Conservation (phyloP, 148 eudicot genomes). For the Vaccinium darrowii region DNA sequence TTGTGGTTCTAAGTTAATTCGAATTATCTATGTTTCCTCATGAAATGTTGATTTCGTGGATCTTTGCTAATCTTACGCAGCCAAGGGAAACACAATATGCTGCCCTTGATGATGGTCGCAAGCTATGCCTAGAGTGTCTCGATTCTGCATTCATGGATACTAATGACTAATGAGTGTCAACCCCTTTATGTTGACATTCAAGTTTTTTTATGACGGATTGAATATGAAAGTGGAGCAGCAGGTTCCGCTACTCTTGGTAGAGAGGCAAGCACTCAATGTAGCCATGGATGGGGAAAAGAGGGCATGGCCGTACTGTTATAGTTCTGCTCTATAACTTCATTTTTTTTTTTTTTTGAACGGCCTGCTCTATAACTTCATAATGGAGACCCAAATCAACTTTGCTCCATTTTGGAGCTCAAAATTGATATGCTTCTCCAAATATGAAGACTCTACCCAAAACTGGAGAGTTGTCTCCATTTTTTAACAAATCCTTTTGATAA, state of each 20-base stretch:
- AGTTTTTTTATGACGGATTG: constrained; percentile 91
- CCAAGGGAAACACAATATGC: constrained; percentile 65
- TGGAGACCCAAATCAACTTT: not conserved
- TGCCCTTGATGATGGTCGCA: constrained; percentile 88
- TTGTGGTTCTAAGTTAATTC: not conserved
- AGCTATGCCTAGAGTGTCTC: constrained; percentile 87
- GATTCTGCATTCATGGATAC: constrained; percentile 94
- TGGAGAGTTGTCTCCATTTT: no score
- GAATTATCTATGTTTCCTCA: not conserved
- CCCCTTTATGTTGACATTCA: constrained; percentile 94
- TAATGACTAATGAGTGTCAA: constrained; percentile 95
- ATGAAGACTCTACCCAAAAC: not conserved
- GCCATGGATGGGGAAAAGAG: constrained; percentile 99
- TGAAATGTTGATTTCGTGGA: not conserved
- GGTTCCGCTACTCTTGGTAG: constrained; percentile 85
- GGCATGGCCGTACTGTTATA: constrained; percentile 34
- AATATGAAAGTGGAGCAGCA: constrained; percentile 92
- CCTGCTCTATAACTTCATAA: not conserved
- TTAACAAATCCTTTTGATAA: not conserved
- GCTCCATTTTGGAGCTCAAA: not conserved
- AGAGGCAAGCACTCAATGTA: constrained; percentile 96
- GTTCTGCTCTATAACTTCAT: no score
- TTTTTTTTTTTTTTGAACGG: no score
- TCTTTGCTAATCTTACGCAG: constrained; percentile 35
- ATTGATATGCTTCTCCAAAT: not conserved